Evolutionary conservation across 2,329 filamentous ascomycete species (phyloP).

Genomic region (Cytospora piceae): DNA sequence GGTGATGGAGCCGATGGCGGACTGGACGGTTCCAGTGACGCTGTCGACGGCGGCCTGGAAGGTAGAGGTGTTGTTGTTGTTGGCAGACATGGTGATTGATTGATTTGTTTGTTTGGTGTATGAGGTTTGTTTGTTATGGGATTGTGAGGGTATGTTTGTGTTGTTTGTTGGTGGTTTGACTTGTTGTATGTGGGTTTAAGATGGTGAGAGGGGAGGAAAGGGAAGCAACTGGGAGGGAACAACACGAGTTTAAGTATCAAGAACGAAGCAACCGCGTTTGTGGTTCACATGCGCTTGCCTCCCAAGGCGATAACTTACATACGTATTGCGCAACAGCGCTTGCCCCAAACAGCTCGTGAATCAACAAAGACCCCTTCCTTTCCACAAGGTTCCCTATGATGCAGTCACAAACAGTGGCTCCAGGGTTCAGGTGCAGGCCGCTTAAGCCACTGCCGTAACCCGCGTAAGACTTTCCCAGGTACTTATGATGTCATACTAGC

Average conservation of each 20-base stretch:
- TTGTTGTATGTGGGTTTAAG: not conserved
- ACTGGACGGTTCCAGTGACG: constrained; percentile 74
- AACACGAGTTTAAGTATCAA: constrained; percentile 3
- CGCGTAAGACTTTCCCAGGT: not conserved
- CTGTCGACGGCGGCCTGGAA: constrained; percentile 77
- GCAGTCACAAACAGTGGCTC: not conserved
- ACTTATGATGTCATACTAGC: not conserved
- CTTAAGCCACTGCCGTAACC: not conserved
- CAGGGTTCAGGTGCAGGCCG: too few relatives aligned
- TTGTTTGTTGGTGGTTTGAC: constrained; percentile 19
- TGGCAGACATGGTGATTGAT: constrained; percentile 44
- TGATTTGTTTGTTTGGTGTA: constrained; percentile 30
- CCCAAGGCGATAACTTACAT: not conserved
- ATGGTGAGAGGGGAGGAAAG: not conserved
- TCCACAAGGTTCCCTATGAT: not conserved
- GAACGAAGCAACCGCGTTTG: not conserved
- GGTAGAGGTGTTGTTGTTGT: constrained; percentile 66
- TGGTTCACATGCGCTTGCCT: constrained; percentile 3
- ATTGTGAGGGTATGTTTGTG: constrained; percentile 35
- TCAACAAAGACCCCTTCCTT: not conserved
- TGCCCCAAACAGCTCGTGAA: constrained; percentile 6
- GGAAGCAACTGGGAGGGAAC: not conserved
- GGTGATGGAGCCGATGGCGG: constrained; percentile 70
- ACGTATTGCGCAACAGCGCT: not conserved
- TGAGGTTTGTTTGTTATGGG: not conserved